phyloP scores from a whole-genome alignment of 1,139 yeast species.

The Geotrichum aggregatum region DNA sequence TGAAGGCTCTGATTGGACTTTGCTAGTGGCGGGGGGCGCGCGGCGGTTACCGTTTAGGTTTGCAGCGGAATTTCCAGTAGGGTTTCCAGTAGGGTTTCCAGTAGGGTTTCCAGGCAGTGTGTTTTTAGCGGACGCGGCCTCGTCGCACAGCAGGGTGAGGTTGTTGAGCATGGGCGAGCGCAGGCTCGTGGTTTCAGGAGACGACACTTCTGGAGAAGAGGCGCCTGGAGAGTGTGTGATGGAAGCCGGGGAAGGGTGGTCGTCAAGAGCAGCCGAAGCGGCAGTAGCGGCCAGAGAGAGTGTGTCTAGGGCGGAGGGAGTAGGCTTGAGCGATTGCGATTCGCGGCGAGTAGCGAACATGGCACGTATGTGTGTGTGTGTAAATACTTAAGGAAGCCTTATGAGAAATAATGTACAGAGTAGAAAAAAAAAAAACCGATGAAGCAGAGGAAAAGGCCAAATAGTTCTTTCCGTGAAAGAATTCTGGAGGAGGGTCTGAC shows the following conservation, averaged over 20 bases:
- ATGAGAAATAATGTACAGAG: too few species aligned
- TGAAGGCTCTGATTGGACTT: not conserved
- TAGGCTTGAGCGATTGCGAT: not conserved
- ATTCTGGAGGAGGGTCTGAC: too few species aligned
- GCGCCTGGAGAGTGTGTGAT: not conserved
- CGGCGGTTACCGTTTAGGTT: not conserved
- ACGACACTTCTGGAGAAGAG: conserved; percentile 1
- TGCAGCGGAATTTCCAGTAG: too few species aligned
- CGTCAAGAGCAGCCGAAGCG: not conserved
- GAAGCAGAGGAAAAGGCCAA: too few species aligned
- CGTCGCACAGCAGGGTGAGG: conserved; percentile 4
- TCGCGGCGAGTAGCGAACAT: conserved; percentile 1
- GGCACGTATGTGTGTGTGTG: not conserved
- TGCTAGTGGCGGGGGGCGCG: not conserved
- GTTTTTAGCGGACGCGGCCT: not conserved
- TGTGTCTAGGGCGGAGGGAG: conserved; percentile 8
- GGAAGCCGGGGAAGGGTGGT: not conserved
- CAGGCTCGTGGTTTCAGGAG: conserved; percentile 6
- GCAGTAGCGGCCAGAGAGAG: conserved; percentile 13
- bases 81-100: too few species aligned
- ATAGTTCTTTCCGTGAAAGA: too few species aligned
- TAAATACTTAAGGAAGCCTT: too few species aligned
- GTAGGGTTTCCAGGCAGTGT: not conserved
- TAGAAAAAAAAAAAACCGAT: too few species aligned
- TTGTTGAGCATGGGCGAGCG: conserved; percentile 2